Conservation (phyloP, 2,329 filamentous ascomycete genomes). For the Beauveria pseudobassiana region DNA sequence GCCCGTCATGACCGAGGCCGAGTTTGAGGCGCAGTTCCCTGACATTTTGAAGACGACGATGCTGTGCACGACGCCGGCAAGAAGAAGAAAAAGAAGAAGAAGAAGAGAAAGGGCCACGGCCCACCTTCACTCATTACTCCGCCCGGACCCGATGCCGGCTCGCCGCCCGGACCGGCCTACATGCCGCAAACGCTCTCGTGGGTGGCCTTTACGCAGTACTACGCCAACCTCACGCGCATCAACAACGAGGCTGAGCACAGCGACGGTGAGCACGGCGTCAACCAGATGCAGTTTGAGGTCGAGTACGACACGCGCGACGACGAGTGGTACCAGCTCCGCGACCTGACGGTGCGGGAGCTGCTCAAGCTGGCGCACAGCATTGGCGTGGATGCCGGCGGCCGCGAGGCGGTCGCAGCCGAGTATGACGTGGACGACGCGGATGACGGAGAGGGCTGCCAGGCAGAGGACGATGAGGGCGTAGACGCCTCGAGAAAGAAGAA, state of each 20-base stretch:
- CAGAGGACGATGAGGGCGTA: constrained; percentile 24
- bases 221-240: constrained; percentile 83
- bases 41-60: constrained; percentile 19
- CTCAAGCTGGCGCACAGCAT: constrained; percentile 68
- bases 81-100: constrained; percentile 39
- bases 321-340: constrained; percentile 63
- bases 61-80: constrained; percentile 26
- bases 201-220: constrained; percentile 82
- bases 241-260: constrained; percentile 52
- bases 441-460: background rate
- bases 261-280: constrained; percentile 43
- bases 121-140: constrained; percentile 60
- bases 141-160: constrained; percentile 60
- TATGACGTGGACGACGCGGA: background rate
- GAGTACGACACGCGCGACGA: constrained; percentile 84
- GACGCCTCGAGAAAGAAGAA: constrained; percentile 9
- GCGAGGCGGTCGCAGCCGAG: background rate
- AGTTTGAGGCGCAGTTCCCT: constrained; percentile 31
- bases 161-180: constrained; percentile 83
- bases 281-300: constrained; percentile 64
- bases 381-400: constrained; percentile 14
- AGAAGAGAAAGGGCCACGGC: constrained; percentile 43
- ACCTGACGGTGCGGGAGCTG: constrained; percentile 78
- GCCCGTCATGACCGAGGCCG: background rate
- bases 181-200: constrained; percentile 74